Conservation (phyloP, 1,284 basidiomycete genomes). For the Fomes fomentarius region DNA sequence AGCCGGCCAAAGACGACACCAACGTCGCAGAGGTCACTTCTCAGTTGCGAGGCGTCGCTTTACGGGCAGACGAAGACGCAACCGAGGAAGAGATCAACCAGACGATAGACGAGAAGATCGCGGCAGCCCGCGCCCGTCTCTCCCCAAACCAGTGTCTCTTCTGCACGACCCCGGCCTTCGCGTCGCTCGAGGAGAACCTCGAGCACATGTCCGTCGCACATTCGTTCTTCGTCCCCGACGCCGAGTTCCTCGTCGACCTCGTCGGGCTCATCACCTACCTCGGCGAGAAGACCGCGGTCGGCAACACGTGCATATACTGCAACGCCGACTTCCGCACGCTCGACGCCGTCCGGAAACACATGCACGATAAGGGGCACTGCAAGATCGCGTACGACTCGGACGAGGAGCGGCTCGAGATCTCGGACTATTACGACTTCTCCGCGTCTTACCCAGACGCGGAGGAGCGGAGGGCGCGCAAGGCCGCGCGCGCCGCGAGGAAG, state of each 20-base stretch:
- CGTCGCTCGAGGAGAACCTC: constrained; percentile 70
- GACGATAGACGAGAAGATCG: constrained; percentile 77
- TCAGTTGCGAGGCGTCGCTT: constrained; percentile 24
- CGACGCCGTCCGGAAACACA: constrained; percentile 90
- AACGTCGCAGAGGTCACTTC: constrained; percentile 10
- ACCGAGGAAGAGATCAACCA: constrained; percentile 55
- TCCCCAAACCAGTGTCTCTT: constrained; percentile 83
- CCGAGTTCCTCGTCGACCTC: constrained; percentile 87
- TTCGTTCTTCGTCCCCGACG: constrained; percentile 97
- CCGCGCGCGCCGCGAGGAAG: constrained; percentile 30
- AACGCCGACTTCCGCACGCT: constrained; percentile 81
- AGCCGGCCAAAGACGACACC: not conserved
- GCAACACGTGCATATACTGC: constrained; percentile 94
- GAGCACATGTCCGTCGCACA: constrained; percentile 88
- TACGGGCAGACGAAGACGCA: constrained; percentile 46
- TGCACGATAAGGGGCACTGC: constrained; percentile 95
- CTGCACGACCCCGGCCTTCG: constrained; percentile 59
- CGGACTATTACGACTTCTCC: constrained; percentile 95
- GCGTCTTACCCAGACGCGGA: constrained; percentile 73
- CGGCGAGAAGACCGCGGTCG: constrained; percentile 92
- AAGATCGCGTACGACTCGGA: constrained; percentile 92
- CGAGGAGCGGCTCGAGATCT: constrained; percentile 82
- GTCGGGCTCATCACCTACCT: constrained; percentile 86
- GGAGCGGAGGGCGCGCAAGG: constrained; percentile 37
- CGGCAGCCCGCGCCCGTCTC: constrained; percentile 70